Conservation (phyloP, 331 rosid species). For the Cydonia oblonga region DNA sequence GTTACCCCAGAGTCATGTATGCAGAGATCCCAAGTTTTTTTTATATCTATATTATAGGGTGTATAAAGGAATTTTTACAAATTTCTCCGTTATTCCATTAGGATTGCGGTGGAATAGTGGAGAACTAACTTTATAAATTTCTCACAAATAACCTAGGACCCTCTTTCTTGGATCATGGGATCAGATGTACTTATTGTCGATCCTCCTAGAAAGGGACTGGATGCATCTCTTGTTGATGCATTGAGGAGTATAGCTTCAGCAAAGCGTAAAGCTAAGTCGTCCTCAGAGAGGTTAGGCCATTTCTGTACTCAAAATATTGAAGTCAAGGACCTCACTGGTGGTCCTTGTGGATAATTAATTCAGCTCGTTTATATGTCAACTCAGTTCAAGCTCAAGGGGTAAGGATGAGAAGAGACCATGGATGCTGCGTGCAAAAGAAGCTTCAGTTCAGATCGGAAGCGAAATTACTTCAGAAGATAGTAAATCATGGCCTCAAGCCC, state of each 20-base stretch:
- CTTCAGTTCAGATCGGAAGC: conserved; percentile 56
- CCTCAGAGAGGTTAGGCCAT: conserved; percentile 44
- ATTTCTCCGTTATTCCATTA: background rate
- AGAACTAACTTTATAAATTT: conserved; percentile 14
- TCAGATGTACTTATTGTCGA: conserved; percentile 84
- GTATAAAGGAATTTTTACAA: background rate
- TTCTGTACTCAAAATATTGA: conserved; percentile 3
- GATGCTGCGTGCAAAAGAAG: conserved; percentile 86
- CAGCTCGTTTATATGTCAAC: conserved; percentile 5
- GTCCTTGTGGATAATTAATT: background rate
- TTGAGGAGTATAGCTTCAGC: conserved; percentile 44
- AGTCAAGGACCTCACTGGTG: background rate
- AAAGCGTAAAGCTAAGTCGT: conserved; percentile 41
- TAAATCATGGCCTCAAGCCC: conserved; percentile 63
- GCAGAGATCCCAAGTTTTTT: background rate
- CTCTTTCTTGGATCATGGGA: conserved; percentile 75
- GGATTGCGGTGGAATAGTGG: conserved; percentile 4
- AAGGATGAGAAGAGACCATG: conserved; percentile 95
- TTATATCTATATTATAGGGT: background rate
- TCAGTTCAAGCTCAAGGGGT: conserved; percentile 40
- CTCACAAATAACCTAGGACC: conserved; percentile 59
- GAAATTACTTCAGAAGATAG: conserved; percentile 30
- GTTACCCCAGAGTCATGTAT: background rate
- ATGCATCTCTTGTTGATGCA: conserved; percentile 52
- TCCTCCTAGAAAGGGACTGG: conserved; percentile 96